Conservation (phyloP, 345 rosid genomes). For the Lepidium didymum region DNA sequence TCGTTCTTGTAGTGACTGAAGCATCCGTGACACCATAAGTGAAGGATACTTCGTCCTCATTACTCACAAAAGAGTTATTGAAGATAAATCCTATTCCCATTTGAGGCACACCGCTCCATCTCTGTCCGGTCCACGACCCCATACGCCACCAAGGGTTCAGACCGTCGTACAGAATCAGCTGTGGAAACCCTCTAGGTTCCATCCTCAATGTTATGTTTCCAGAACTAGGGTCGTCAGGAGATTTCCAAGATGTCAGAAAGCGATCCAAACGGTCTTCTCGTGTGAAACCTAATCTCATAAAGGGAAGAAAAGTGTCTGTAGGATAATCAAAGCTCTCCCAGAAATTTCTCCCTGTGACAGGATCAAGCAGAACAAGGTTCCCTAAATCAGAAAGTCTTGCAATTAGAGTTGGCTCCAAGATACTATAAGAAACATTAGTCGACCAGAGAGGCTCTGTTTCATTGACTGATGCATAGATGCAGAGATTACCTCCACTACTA, state of each 20-base stretch:
- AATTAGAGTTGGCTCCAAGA: conserved; percentile 12
- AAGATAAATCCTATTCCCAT: conserved; percentile 35
- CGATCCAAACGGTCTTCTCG: conserved; percentile 28
- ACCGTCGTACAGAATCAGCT: conserved; percentile 36
- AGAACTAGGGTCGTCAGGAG: conserved; percentile 37
- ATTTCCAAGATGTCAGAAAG: conserved; percentile 47
- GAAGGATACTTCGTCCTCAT: conserved; percentile 28
- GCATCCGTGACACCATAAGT: conserved; percentile 26
- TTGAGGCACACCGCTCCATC: conserved; percentile 62
- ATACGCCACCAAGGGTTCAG: conserved; percentile 31
- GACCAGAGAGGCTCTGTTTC: conserved; percentile 15
- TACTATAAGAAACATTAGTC: not conserved
- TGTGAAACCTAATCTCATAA: conserved; percentile 55
- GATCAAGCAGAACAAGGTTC: conserved; percentile 42
- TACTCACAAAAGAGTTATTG: conserved; percentile 21
- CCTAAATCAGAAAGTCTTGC: conserved; percentile 56
- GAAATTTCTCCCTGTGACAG: conserved; percentile 5
- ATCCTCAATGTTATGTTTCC: conserved; percentile 37
- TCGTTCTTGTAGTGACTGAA: conserved; percentile 38
- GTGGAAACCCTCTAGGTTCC: conserved; percentile 38
- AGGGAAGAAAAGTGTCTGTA: conserved; percentile 47
- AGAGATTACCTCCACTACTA: conserved; percentile 16
- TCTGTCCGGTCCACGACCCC: conserved; percentile 53
- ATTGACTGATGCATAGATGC: conserved; percentile 7
- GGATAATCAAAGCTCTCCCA: conserved; percentile 84